Percentiles rank a stretch among this genome's conserved stretches.
Conservation (phyloP, 805 yeast genomes). For the Cyberlindnera subsufficiens region DNA sequence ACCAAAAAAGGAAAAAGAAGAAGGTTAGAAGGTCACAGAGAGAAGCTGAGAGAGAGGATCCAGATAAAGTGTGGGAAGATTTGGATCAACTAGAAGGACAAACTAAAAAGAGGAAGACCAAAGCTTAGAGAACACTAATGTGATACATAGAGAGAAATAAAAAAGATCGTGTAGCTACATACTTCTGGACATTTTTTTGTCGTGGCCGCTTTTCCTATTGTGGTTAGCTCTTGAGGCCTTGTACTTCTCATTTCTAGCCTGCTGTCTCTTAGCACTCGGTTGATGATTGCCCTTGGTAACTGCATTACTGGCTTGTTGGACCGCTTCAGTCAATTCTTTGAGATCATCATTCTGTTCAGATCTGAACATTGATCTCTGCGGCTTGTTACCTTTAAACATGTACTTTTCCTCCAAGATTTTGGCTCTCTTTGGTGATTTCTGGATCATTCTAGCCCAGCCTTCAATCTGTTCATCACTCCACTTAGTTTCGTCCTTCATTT, state of each 20-base stretch:
- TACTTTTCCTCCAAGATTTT: constrained; percentile 57
- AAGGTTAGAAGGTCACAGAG: constrained; percentile 33
- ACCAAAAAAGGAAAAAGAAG: constrained; percentile 24
- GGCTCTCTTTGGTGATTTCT: constrained; percentile 57
- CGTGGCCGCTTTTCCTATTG: constrained; percentile 57
- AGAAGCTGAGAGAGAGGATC: constrained; percentile 23
- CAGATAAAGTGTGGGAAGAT: constrained; percentile 34
- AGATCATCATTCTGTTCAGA: constrained; percentile 9
- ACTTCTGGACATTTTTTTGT: constrained; percentile 38
- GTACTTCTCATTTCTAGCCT: constrained; percentile 45
- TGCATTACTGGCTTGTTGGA: not conserved
- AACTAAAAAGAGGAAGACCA: constrained; percentile 16
- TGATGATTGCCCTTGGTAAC: too few species aligned
- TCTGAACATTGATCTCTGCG: constrained; percentile 21
- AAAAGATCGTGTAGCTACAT: constrained; percentile 1
- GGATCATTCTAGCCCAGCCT: constrained; percentile 83
- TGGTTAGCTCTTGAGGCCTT: constrained; percentile 59
- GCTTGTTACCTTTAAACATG: constrained; percentile 39
- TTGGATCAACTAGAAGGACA: constrained; percentile 19
- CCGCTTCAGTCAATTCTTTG: not conserved
- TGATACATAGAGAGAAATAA: not conserved
- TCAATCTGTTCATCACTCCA: constrained; percentile 93
- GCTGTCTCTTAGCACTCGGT: constrained; percentile 23
- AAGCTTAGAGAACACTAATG: not conserved
- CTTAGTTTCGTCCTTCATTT: constrained; percentile 43